These are phyloP conservation scores for Lactifluus pinguis DNA, from an alignment of 768 basidiomycete genomes.

Conservation along the genomic window DNA sequence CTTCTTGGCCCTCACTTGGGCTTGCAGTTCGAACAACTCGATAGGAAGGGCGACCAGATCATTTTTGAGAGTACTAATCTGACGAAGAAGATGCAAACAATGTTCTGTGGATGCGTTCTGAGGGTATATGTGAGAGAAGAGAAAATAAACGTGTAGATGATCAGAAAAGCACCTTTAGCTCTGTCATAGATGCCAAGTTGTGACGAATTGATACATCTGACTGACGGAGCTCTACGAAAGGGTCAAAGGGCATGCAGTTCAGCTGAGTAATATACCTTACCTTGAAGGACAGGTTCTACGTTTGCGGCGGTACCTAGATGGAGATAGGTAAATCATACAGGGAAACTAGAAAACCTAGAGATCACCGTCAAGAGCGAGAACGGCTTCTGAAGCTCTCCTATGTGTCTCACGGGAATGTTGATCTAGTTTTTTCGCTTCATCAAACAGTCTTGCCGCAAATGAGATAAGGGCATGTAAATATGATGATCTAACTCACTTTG, in stretches of 20 bases:
- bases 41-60: slow-evolving; percentile 67
- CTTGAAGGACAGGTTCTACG: slow-evolving; percentile 43
- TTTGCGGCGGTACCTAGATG: slow-evolving; percentile 38
- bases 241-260: neutral
- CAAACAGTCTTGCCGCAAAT: neutral
- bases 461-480: neutral
- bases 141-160: neutral
- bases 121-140: slow-evolving; percentile 3
- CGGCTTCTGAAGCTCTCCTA: neutral
- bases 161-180: slow-evolving; percentile 5
- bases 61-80: slow-evolving; percentile 71
- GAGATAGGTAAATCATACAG: neutral
- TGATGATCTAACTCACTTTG: neutral
- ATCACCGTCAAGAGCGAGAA: neutral
- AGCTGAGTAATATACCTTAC: slow-evolving; percentile 25
- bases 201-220: slow-evolving; percentile 4
- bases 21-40: slow-evolving; percentile 52
- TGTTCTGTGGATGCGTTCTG: slow-evolving; percentile 67
- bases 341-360: neutral
- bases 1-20: slow-evolving; percentile 59
- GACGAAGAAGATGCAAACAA: slow-evolving; percentile 55
- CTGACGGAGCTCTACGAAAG: slow-evolving; percentile 2
- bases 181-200: slow-evolving; percentile 1
- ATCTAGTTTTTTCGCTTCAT: slow-evolving; percentile 4
- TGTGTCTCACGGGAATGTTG: neutral